Evolutionary conservation across 768 basidiomycete species (phyloP).

Genomic region (Clitopilus hobsonii): DNA sequence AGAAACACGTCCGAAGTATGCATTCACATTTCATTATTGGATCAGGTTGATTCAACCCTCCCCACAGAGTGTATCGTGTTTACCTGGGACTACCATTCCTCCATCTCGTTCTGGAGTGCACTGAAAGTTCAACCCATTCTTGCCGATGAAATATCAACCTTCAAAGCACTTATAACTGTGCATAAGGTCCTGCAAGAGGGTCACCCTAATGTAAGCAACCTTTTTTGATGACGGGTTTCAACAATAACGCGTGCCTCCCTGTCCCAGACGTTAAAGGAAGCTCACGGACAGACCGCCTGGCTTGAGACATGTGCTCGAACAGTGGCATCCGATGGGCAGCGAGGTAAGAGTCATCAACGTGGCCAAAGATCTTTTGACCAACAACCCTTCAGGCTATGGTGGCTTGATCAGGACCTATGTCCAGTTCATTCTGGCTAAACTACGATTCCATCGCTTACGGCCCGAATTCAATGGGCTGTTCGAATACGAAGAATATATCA

Average conservation of each 20-base stretch:
- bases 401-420: conserved; percentile 94
- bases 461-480: conserved; percentile 98
- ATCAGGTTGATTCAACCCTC: conserved; percentile 8
- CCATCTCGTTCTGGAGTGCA: conserved; percentile 96
- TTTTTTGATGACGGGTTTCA: neutral
- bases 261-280: conserved; percentile 90
- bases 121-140: conserved; percentile 95
- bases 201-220: conserved; percentile 72
- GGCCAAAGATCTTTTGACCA: neutral
- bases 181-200: conserved; percentile 99
- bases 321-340: conserved; percentile 67
- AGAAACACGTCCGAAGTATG: conserved; percentile 98
- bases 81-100: conserved; percentile 99
- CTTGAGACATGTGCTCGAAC: conserved; percentile 95
- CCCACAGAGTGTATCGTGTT: conserved; percentile 91
- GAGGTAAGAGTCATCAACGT: conserved; percentile 46
- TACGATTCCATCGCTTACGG: conserved; percentile 91
- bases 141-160: conserved; percentile 96
- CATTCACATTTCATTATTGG: conserved; percentile 12
- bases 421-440: conserved; percentile 90
- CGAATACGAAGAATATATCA: conserved; percentile 98
- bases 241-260: conserved; percentile 4
- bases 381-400: conserved; percentile 66
- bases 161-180: conserved; percentile 95
- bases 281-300: conserved; percentile 96